Evolutionary conservation across 305 asterid genomes (phyloP), one percentile per base, ranked within the genome.

Genomic region (Plantago coronopus): DNA sequence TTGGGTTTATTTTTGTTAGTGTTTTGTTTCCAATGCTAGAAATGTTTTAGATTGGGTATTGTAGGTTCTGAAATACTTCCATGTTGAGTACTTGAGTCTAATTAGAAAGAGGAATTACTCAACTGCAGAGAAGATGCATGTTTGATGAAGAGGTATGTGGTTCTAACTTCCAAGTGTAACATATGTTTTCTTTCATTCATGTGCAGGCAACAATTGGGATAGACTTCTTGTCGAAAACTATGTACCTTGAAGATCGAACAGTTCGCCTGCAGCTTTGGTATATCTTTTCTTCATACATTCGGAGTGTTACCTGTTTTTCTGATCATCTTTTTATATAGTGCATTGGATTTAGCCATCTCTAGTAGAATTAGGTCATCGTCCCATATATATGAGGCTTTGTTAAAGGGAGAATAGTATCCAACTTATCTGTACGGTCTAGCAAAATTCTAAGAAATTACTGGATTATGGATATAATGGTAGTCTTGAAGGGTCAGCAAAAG

Each of bases 211-310:
- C 91, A n/a, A 84, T 84, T 57, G 91, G 91, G 61, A 81, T 84
- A 21, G 91, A 81, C 61, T 84, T 84, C 72, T 73, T 82, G 79
- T 84, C 83, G 13, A 84, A 84, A 69, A 84, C 93, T 54, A 84
- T 84, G 93, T 84, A 84, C 74, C 93, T 82, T 44, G 89, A 82
- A 76, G 89, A 84, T 80, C 85, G 87, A 75, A 84, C 93, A 22
- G 79, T 84, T 47, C 81, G 91, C 44, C 70, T 84, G 77, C 88
- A 84, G 70, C 91, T 84, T 46, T 81, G 91, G 88, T 81, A 79
- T 57, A 53, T 16, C 29, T 15, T 50, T 47, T 25, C 61, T 14
- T 22, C 40, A 31, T n/a, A 50, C n/a, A 22, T 18, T 9, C 19
- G 3, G 37, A 51, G 16, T n/a, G 38, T 31, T 31, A 31, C 9